Percentiles rank a stretch among this genome's conserved stretches.
phyloP scores from a whole-genome alignment of 306 rosid genomes.

The Astragalus membranaceus region DNA sequence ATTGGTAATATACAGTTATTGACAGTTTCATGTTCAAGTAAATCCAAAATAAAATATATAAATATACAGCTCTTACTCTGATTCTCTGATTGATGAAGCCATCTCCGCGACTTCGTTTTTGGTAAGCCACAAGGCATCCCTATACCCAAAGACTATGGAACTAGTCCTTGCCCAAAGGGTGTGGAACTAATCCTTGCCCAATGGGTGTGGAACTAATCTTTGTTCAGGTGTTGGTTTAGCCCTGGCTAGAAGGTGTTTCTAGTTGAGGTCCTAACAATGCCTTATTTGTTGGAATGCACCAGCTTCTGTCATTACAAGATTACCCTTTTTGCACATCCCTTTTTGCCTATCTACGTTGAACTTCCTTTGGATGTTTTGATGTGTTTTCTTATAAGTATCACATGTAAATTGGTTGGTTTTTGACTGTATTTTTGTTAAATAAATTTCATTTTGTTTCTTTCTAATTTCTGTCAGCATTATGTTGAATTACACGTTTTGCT shows the following conservation, averaged over 20 bases:
- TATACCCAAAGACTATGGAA: neutral
- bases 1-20: neutral
- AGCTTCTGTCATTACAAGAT: neutral
- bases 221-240: neutral
- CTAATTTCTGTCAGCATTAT: neutral
- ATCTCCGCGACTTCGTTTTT: neutral
- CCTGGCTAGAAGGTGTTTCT: constrained; percentile 1
- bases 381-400: neutral
- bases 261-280: neutral
- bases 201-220: neutral
- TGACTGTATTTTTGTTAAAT: neutral
- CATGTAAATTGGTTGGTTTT: constrained; percentile 18
- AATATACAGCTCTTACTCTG: neutral
- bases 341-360: neutral
- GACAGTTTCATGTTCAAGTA: constrained; percentile 2
- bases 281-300: neutral
- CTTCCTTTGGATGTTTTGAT: constrained; percentile 10
- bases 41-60: neutral
- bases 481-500: neutral
- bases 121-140: neutral
- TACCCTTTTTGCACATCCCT: neutral
- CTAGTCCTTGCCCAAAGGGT: neutral
- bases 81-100: neutral
- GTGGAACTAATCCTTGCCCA: neutral
- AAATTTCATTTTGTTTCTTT: constrained; percentile 6